Conservation (phyloP, 371 early-diverging fungal genomes). For the Fennellomyces sp. region DNA sequence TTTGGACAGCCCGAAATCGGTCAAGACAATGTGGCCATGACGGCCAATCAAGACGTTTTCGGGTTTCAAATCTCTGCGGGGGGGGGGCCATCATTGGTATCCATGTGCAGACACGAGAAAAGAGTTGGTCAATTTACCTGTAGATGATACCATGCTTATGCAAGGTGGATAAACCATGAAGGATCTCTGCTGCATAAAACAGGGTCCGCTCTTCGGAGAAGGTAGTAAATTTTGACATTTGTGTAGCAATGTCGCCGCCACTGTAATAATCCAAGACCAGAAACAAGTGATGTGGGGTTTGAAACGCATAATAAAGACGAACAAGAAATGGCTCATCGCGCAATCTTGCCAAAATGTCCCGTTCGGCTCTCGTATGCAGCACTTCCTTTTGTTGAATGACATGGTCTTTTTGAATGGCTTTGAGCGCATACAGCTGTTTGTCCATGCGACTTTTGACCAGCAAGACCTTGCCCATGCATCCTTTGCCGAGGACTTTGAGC, state of each 20-base stretch:
- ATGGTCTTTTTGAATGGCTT: slow-evolving; percentile 71
- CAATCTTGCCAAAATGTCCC: slow-evolving; percentile 67
- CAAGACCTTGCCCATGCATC: slow-evolving; percentile 76
- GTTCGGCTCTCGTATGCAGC: slow-evolving; percentile 68
- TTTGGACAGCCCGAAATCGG: slow-evolving; percentile 88
- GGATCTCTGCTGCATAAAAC: slow-evolving; percentile 89
- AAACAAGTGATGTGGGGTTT: slow-evolving; percentile 69
- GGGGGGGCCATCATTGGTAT: background rate
- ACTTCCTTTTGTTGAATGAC: slow-evolving; percentile 65
- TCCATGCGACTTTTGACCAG: slow-evolving; percentile 58
- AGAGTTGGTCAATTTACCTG: slow-evolving; percentile 34
- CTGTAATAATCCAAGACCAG: slow-evolving; percentile 83
- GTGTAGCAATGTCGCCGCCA: slow-evolving; percentile 88
- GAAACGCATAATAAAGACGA: slow-evolving; percentile 74
- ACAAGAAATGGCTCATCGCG: slow-evolving; percentile 74
- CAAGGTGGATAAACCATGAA: slow-evolving; percentile 82
- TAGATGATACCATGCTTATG: slow-evolving; percentile 90
- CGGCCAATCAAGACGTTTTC: slow-evolving; percentile 80
- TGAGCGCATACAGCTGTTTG: slow-evolving; percentile 65
- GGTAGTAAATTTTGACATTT: slow-evolving; percentile 64
- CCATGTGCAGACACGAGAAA: background rate
- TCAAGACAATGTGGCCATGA: slow-evolving; percentile 85
- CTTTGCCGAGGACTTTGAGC: slow-evolving; percentile 74
- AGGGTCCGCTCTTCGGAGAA: slow-evolving; percentile 75
- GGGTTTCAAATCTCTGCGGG: slow-evolving; percentile 80